Base-by-base conservation (phyloP, 2,329 filamentous ascomycete genomes). In the Fusarium fracticaudum region DNA sequence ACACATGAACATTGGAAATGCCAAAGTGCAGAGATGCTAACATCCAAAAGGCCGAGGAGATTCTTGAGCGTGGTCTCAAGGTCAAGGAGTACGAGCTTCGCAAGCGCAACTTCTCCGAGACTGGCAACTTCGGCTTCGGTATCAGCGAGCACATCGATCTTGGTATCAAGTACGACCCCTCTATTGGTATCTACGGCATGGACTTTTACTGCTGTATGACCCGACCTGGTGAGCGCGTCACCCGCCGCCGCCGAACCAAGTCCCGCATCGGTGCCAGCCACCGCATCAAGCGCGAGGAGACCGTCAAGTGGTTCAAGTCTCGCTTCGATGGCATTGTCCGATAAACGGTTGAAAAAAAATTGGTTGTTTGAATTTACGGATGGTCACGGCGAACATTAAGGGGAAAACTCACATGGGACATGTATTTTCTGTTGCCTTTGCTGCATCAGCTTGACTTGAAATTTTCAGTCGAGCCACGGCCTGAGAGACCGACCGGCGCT, bases 141-240 rank as follows among this genome's bases (percentile, higher is more conserved):
- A 99, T 99, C 91, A 95, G 91, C 89, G 96, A 99, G 90, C 96
- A 99, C 93, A 99, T 99, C 88, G 96, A 99, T 91, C 91, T 99
- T 83, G 96, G 96, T 84, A 99, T 99, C 94, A 99, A 99, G 93
- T 98, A 98, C 90, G 95, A 98, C 89, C 95, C 95, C 78, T 93
- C 91, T 77, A 98, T 98, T 81, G 95, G 95, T 92, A 98, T 98
- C 87, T 98, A 98, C 91, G 95, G 96, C 86, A 99, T 99, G 96
- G 96, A 99, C 90, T 99, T 99, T 90, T 99, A 98, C 93, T 95
- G 93, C 94, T 98, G 96, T 94, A 99, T 99, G 96, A 98, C 95
- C 90, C 95, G 96, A 84, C 96, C 96, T 83, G 96, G 96, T 89
- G 95, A 98, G 91, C 95, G 96, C 86, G 94, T 99, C 85, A 93